Percentiles rank a stretch among this genome's conserved stretches.
Conservation (phyloP, 2,329 filamentous ascomycete species). For the Rhytidhysteron rufulum region DNA sequence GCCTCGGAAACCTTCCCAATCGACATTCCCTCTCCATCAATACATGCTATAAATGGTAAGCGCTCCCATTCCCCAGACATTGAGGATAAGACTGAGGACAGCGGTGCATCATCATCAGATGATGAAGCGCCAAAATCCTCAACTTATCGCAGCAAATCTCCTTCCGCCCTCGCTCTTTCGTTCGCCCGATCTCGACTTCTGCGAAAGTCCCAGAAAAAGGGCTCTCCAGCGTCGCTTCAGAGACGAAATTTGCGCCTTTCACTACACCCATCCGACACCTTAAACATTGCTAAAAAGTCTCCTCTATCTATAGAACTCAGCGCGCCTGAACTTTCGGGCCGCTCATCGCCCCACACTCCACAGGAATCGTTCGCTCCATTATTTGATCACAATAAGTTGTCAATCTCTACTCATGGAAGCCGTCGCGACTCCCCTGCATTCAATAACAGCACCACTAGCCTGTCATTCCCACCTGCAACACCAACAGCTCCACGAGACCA, state of each 20-base stretch:
- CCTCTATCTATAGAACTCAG: conserved; percentile 53
- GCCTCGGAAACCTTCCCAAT: conserved; percentile 24
- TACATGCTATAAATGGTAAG: conserved; percentile 35
- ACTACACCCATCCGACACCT: conserved; percentile 19
- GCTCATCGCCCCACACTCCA: conserved; percentile 70
- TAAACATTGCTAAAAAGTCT: conserved; percentile 47
- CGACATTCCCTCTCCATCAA: conserved; percentile 21
- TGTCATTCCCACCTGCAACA: conserved; percentile 68
- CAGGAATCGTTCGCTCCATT: conserved; percentile 69
- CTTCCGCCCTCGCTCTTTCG: conserved; percentile 27
- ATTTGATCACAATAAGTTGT: conserved; percentile 77
- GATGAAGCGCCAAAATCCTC: conserved; percentile 32
- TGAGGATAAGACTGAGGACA: conserved; percentile 21
- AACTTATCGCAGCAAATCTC: conserved; percentile 26
- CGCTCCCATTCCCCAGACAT: conserved; percentile 13
- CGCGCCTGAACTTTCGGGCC: conserved; percentile 54
- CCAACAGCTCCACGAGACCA: conserved; percentile 66
- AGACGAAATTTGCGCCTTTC: conserved; percentile 26
- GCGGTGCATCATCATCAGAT: conserved; percentile 29
- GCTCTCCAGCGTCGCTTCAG: conserved; percentile 39
- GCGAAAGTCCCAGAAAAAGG: conserved; percentile 31
- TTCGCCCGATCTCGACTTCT: conserved; percentile 37
- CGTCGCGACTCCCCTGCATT: conserved; percentile 37
- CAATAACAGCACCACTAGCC: conserved; percentile 35
- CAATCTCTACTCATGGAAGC: conserved; percentile 61